Evolutionary conservation across 495 filamentous ascomycete species (phyloP).

Genomic region (Sordaria brevicollis): DNA sequence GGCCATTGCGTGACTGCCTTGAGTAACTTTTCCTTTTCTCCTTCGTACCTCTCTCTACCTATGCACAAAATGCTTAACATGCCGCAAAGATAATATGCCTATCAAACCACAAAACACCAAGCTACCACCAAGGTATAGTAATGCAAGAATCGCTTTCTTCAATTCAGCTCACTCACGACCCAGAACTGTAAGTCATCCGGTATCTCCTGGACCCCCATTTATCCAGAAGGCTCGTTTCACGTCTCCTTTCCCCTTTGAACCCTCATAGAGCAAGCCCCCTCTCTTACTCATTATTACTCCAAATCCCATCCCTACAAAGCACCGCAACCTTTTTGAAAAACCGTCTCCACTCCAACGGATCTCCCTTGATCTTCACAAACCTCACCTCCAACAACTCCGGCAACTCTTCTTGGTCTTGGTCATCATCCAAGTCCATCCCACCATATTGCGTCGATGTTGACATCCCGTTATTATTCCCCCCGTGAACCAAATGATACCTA

Average conservation of each 20-base stretch:
- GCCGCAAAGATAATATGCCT: background rate
- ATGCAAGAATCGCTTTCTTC: background rate
- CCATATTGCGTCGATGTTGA: background rate
- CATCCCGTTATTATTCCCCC: background rate
- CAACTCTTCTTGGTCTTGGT: conserved; percentile 47
- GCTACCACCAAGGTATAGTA: background rate
- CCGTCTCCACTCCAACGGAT: conserved; percentile 92
- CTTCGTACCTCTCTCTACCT: background rate
- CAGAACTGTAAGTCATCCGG: background rate
- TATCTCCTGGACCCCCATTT: background rate
- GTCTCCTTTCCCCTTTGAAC: background rate
- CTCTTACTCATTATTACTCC: conserved; percentile 29
- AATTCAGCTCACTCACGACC: background rate
- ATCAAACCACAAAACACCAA: background rate
- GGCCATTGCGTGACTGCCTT: too few relatives aligned
- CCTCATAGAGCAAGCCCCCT: too few relatives aligned
- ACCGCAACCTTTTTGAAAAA: conserved; percentile 92
- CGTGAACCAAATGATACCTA: conserved; percentile 36
- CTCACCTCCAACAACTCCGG: conserved; percentile 79
- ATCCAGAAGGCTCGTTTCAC: background rate
- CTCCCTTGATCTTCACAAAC: conserved; percentile 90
- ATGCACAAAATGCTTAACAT: background rate
- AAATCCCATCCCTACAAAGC: conserved; percentile 73
- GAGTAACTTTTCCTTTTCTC: too few relatives aligned
- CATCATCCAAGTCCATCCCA: conserved; percentile 17